These are phyloP conservation scores for Teratosphaeria viscida DNA, from an alignment of 2,329 filamentous ascomycete genomes.

Conservation along the genomic window DNA sequence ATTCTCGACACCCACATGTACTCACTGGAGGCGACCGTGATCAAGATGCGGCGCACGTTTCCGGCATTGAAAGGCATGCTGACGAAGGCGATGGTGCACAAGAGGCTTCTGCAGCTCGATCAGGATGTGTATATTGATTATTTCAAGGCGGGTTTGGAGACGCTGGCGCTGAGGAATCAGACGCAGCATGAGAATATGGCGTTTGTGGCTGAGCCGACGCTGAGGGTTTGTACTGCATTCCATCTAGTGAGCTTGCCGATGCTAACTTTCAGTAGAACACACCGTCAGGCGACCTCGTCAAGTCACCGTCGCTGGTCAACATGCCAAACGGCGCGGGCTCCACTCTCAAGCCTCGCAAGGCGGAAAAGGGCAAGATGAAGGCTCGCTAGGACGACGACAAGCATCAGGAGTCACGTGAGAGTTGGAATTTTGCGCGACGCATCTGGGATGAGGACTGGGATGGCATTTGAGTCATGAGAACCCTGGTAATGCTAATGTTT, in stretches of 20 bases:
- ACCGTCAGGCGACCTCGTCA: not conserved
- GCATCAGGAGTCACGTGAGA: not conserved
- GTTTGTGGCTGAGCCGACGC: not conserved
- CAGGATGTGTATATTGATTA: constrained; percentile 24
- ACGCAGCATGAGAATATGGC: not conserved
- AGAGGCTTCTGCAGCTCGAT: constrained; percentile 25
- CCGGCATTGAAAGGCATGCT: constrained; percentile 19
- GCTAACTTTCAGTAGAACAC: not conserved
- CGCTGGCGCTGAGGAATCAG: not conserved
- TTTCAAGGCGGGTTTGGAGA: constrained; percentile 11
- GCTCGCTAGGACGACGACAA: not conserved
- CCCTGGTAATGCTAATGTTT: not conserved
- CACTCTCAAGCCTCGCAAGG: not conserved
- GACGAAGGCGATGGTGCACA: constrained; percentile 25
- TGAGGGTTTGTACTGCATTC: not conserved
- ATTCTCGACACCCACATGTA: constrained; percentile 23
- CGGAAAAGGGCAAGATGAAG: not conserved
- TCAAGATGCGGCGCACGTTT: constrained; percentile 21
- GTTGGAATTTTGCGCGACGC: not conserved
- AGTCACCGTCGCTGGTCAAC: not conserved
- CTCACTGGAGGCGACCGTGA: constrained; percentile 18
- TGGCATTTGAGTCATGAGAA: not conserved
- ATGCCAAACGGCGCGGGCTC: not conserved
- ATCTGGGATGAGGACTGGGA: not conserved
- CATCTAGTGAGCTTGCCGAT: not conserved